Conservation (phyloP, 345 rosid species). For the Gossypium anomalum region DNA sequence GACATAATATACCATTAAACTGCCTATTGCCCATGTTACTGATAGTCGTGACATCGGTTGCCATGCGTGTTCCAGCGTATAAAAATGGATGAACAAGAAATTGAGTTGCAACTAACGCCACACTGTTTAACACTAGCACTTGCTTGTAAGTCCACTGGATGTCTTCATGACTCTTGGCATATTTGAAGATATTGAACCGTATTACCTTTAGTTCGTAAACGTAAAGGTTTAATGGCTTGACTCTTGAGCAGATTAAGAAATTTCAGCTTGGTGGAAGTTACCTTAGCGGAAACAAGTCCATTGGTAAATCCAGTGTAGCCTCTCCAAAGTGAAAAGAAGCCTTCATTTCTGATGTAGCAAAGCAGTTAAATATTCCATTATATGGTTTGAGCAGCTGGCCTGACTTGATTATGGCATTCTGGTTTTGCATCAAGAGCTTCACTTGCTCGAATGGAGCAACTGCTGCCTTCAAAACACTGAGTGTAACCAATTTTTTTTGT, state of each 20-base stretch:
- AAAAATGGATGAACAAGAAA: neutral
- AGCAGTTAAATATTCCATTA: conserved; percentile 65
- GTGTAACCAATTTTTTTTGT: conserved; percentile 19
- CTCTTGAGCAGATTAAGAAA: neutral
- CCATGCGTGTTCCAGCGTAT: neutral
- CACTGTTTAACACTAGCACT: neutral
- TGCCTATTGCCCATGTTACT: neutral
- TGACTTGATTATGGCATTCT: conserved; percentile 61
- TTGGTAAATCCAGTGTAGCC: conserved; percentile 49
- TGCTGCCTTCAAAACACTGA: conserved; percentile 50
- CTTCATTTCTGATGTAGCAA: conserved; percentile 50
- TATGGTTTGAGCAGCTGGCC: conserved; percentile 72
- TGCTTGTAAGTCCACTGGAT: neutral
- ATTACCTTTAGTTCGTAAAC: neutral
- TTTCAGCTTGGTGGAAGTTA: neutral
- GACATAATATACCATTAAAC: neutral
- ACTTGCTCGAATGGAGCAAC: conserved; percentile 73
- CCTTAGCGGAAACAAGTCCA: conserved; percentile 25
- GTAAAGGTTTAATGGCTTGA: neutral
- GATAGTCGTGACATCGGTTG: neutral
- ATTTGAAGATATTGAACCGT: neutral
- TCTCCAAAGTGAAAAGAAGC: conserved; percentile 63
- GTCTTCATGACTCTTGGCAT: neutral
- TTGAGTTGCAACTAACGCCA: neutral
- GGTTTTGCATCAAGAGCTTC: conserved; percentile 72